phyloP scores from a whole-genome alignment of 345 rosid species.

The Mallotus nudiflorus region DNA sequence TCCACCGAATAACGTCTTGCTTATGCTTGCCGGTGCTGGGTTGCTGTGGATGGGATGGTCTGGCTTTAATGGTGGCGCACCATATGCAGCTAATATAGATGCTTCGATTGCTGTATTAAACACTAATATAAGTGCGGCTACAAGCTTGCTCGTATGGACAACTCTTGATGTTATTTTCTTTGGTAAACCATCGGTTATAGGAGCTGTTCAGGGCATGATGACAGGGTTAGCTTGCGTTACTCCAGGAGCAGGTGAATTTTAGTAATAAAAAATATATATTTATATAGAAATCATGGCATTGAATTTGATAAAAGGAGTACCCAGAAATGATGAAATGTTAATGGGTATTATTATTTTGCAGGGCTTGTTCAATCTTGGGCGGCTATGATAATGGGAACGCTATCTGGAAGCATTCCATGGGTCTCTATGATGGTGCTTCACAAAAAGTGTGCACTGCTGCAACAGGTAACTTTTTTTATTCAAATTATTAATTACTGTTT shows the following conservation, averaged over 20 bases:
- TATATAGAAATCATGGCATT: no score
- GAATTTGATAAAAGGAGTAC: no score
- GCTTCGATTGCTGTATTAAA: slow-evolving; percentile 72
- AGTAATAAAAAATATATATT: no score
- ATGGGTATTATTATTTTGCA: slow-evolving; percentile 18
- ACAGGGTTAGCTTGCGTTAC: slow-evolving; percentile 88
- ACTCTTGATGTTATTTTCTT: slow-evolving; percentile 77
- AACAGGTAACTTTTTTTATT: slow-evolving; percentile 40
- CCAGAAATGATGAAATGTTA: background rate
- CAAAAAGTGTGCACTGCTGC: slow-evolving; percentile 63
- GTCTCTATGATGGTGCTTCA: slow-evolving; percentile 94
- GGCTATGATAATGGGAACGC: slow-evolving; percentile 70
- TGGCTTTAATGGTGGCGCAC: slow-evolving; percentile 95
- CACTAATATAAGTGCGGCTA: slow-evolving; percentile 86
- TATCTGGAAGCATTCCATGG: slow-evolving; percentile 90
- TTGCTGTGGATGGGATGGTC: slow-evolving; percentile 98
- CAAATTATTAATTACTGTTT: background rate
- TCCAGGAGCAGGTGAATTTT: slow-evolving; percentile 74
- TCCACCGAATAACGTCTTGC: slow-evolving; percentile 85
- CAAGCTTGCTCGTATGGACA: slow-evolving; percentile 92
- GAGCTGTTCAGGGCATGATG: slow-evolving; percentile 95
- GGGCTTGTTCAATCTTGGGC: slow-evolving; percentile 94
- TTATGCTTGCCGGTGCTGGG: slow-evolving; percentile 96
- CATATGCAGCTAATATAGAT: slow-evolving; percentile 75
- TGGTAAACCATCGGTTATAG: slow-evolving; percentile 88